These are phyloP conservation scores for Mariannaea sp. DNA, from an alignment of 2,329 filamentous ascomycete species.

Conservation along the genomic window DNA sequence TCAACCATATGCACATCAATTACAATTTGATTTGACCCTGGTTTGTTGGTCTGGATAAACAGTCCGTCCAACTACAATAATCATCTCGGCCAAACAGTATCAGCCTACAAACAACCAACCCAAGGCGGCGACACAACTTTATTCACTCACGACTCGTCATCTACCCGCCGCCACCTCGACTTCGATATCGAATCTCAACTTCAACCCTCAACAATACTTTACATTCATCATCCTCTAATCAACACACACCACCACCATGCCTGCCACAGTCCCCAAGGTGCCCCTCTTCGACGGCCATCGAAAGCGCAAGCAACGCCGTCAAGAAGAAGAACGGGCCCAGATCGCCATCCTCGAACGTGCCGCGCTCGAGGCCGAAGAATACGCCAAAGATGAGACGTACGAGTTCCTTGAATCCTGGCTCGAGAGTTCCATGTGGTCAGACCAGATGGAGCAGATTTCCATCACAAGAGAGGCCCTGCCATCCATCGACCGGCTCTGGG, in stretches of 20 bases:
- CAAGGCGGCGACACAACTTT: background rate
- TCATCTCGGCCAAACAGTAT: background rate
- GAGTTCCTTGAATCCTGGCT: slow-evolving; percentile 42
- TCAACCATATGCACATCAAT: background rate
- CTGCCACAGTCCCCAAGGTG: slow-evolving; percentile 26
- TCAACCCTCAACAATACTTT: slow-evolving; percentile 3
- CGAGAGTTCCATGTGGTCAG: slow-evolving; percentile 37
- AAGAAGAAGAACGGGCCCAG: slow-evolving; percentile 27
- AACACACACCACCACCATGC: slow-evolving; percentile 15
- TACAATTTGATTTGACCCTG: background rate
- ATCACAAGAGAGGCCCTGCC: slow-evolving; percentile 43
- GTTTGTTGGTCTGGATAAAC: background rate
- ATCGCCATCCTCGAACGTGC: slow-evolving; percentile 21
- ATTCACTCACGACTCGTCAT: no score
- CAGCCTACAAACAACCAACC: no score
- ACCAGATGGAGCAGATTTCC: slow-evolving; percentile 41
- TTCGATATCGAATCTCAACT: no score
- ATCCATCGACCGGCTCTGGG: slow-evolving; percentile 42
- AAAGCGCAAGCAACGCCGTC: slow-evolving; percentile 33
- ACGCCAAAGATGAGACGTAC: slow-evolving; percentile 39
- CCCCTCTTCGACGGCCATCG: slow-evolving; percentile 35
- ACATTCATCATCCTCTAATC: slow-evolving; percentile 1
- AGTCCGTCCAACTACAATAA: background rate
- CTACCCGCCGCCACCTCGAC: background rate
- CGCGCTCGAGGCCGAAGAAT: slow-evolving; percentile 38